Evolutionary conservation across 2,329 filamentous ascomycete species (phyloP), one percentile per base, ranked within the genome.

Genomic region (Dendryphion nanum): DNA sequence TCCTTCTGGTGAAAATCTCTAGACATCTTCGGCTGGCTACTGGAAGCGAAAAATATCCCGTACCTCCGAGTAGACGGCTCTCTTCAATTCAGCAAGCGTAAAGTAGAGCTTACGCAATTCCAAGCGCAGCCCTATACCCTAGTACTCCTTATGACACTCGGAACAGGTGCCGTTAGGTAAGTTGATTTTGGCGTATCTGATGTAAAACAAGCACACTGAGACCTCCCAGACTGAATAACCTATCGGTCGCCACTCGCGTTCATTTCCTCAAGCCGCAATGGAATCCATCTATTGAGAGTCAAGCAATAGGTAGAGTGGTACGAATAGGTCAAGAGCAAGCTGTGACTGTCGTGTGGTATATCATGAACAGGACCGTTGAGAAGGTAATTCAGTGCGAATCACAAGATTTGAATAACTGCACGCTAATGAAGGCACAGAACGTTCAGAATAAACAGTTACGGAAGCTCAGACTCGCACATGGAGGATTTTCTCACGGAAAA

Each of bases 1-100:
- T 41, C 38, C 4, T 59, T 42, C 17, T 67, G 63, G 64, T 64
- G 52, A 8, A 60, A 56, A 17, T 64, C 55, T 30, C 45, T 67
- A 3, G 51, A 59, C 34, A 32, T 64, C 30, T 38, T 61, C 12
- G 52, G 48, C 21, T 36, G 41, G 19, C 45, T 61, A 14, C 44
- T 63, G 20, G 36, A 18, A 4, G 38, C 35, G n/a, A 35, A 51
- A 13, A 26, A 31, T 16, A 50, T 66, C 24, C 44, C 16, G 29
- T 58, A 48, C 31, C n/a, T 24, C 21, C 37, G 44, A 16, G 46
- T 53, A 18, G 38, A 55, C 20, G 51, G 51, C 17, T 38, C 38
- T 8, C 20, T 52, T n/a, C 21, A 34, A 5, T 18, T 44, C 6
- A 42, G 33, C 2, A 28, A 50, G n/a, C 30, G 51, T 18, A 33